Base-by-base conservation (phyloP, 2,329 filamentous ascomycete genomes). In the Pestalotiopsis sp. region DNA sequence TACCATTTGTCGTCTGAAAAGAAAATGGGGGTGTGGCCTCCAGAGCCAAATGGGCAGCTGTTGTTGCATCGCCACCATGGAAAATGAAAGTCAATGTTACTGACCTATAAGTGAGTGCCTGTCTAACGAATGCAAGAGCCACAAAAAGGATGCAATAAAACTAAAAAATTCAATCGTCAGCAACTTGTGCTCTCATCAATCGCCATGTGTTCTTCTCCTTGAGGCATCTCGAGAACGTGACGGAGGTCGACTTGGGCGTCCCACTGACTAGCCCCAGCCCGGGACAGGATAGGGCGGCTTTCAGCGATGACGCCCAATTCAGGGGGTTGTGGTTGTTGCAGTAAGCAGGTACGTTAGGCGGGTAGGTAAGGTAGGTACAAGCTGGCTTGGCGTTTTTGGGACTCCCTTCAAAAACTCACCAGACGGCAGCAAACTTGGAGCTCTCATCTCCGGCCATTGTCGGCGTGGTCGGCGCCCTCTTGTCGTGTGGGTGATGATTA, bases 381-480 rank as follows among this genome's bases (percentile, higher is more conserved):
- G 20, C 5, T n/a, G 45, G 45, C 6, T 6, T 36, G 23, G 23
- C 14, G 31, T 36, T 36, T 36, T 36, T 36, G 31, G 31, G 31
- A 1, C 11, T 13, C 57, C n/a, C n/a, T n/a, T n/a, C n/a, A n/a
- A n/a, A n/a, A n/a, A 39, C 65, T 67, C 52, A 67, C 65, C 65
- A 59, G 39, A 67, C 45, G 20, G 41, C 52, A n/a, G 56, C 45
- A n/a, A 67, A 52, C 52, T n/a, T 52, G 27, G 65, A 67, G 39
- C 65, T 45, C 52, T 61, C 65, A 61, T 67, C 65, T 11, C 65
- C 65, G 20, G 65, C 65, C 65, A 67, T 67, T 27, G 31, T 25
- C 7, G 56, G 31, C 11, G 36, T 39, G 23, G 14, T 20, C 12
- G 61, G 11, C n/a, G n/a, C 17, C 11, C 25, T 11, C 5, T 62